Evolutionary conservation across 1,284 basidiomycete genomes (phyloP), one percentile per base, ranked within the genome.

Genomic region (Cryptococcus deneoformans): DNA sequence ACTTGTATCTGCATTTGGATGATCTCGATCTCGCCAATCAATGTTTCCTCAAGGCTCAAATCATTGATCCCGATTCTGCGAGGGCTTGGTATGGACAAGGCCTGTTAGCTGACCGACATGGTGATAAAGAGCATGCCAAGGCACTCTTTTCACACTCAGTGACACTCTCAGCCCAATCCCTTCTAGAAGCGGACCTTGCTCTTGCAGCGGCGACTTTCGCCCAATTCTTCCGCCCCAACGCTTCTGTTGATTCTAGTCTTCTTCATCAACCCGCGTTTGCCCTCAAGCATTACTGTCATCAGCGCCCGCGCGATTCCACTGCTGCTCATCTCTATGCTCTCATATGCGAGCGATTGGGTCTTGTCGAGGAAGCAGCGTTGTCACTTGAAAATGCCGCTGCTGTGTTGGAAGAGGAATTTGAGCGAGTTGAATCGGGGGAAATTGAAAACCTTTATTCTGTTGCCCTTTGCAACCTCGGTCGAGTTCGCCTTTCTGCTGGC

Each of bases 61-160:
- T 87, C 10, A 81, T 94, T 20, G 92, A 98, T 78, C 92, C 96
- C 2, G 95, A 98, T 68, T 89, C 87, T 77, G 83, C 88, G 0
- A 74, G 86, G 35, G 87, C 92, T n/a, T 99, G 96, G 96, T 83
- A 96, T 12, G 96, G 94, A 0, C 93, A 95, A 72, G 92, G 87
- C 5, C 77, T 96, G 44, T 81, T 97, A 20, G 92, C 92, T 14
- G 82, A 82, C 12, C 75, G 79, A 45, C 86, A 88, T 57, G 85
- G 84, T 0, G 68, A 76, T 38, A 85, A 89, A 61, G 71, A 77
- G 12, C 86, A 90, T 56, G 86, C 90, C 0, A 80, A 81, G 16
- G 82, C 86, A 7, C 77, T 98, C 50, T 86, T 94, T 50, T 88
- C 89, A 59, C 93, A 99, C 76, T 88, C 92, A 1, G 83, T 89